Evolutionary conservation across 805 yeast species (phyloP), one percentile per base, ranked within the genome.

Genomic region (Cyberlindnera samutprakarnensis): DNA sequence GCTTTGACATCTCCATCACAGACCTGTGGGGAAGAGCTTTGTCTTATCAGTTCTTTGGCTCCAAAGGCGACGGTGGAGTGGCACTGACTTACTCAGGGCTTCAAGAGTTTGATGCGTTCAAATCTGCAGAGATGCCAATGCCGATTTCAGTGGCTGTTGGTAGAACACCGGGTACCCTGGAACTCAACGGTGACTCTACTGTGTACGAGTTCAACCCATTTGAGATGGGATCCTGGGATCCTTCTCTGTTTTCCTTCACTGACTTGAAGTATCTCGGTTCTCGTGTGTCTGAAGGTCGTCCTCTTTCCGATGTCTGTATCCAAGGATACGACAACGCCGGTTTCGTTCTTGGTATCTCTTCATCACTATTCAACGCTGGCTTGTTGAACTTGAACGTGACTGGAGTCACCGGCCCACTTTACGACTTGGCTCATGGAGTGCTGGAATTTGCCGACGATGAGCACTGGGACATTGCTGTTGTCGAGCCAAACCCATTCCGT

Each of bases 201-300:
- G 68, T 66, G 32, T 72, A 77, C 41, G 74, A 76, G 42, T 55
- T 73, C 43, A 69, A 67, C 30, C 88, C 94, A 11, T 78, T 62
- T 46, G 83, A 79, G 51, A 4, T 86, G 49, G 96, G 96, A 11
- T 77, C 94, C 5, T 86, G 94, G 94, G 96, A 87, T 51, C 81
- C 85, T 11, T 62, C 79, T 61, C 68, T 36, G 68, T 63, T 68
- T 34, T 60, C 79, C 3, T 86, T 87, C 55, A 64, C 77, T 11
- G 78, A 80, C 37, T 56, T 74, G 25, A 69, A 75, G 54, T 85
- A 80, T 51, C 54, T 83, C 28, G 95, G 95, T 8, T 67, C 94
- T 1, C 54, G 67, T 14, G 39, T 41, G 6, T 29, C 33, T 14
- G 30, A 41, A 14, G 45, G 45, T 32, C n/a, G 73, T 6, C 44